Conservation (phyloP, 345 rosid species). For the Cochlearia excelsa region DNA sequence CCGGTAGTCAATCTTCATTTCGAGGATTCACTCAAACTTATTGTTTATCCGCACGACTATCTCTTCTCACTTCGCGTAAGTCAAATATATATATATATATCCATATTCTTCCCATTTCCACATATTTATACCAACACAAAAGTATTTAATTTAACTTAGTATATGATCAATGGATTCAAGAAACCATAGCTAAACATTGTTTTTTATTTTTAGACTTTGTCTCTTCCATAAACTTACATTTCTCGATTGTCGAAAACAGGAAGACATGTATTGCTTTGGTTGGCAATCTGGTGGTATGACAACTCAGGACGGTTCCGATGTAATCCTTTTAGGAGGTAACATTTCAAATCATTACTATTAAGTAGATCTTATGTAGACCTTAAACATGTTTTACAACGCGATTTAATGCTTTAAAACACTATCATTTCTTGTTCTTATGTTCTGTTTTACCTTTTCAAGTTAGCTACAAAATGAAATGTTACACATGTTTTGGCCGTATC, state of each 20-base stretch:
- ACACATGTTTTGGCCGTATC: not conserved
- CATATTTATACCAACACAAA: not conserved
- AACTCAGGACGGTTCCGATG: constrained; percentile 54
- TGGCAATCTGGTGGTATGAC: constrained; percentile 74
- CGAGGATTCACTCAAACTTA: constrained; percentile 57
- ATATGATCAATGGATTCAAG: not conserved
- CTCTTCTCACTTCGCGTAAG: constrained; percentile 66
- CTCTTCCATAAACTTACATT: constrained; percentile 13
- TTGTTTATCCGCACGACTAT: constrained; percentile 69
- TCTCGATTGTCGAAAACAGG: constrained; percentile 41
- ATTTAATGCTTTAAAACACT: too few relatives aligned
- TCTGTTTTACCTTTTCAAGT: not conserved
- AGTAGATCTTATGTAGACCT: not conserved
- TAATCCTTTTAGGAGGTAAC: constrained; percentile 85
- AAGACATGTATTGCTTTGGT: constrained; percentile 70
- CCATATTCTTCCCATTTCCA: constrained; percentile 6
- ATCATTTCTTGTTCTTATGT: too few relatives aligned
- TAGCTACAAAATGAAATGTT: constrained; percentile 1
- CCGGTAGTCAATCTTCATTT: constrained; percentile 65
- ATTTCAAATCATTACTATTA: constrained; percentile 10
- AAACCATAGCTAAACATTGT: constrained; percentile 1
- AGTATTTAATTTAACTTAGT: too few relatives aligned
- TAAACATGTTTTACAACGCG: too few relatives aligned
- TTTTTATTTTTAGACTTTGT: not conserved
- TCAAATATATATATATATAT: constrained; percentile 6